These are phyloP conservation scores for Monosporozyma servazzii DNA, from an alignment of 805 yeast species.

Conservation along the genomic window DNA sequence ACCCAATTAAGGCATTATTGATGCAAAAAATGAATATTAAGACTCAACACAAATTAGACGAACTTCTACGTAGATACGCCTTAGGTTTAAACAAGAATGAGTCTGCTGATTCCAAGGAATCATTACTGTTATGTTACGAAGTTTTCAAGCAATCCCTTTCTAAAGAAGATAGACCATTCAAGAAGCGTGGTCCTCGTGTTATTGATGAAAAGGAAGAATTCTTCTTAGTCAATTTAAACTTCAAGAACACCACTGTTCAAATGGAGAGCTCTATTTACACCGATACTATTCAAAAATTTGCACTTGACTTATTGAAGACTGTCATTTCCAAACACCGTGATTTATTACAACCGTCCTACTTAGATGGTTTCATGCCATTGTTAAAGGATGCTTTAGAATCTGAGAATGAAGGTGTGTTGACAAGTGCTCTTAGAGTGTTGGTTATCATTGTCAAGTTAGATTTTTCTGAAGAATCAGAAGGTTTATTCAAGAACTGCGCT, in stretches of 20 bases:
- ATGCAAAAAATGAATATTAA: constrained; percentile 56
- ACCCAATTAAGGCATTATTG: constrained; percentile 59
- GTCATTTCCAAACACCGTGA: constrained; percentile 56
- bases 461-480: constrained; percentile 40
- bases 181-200: constrained; percentile 14
- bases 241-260: constrained; percentile 46
- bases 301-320: constrained; percentile 66
- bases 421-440: constrained; percentile 56
- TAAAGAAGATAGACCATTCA: constrained; percentile 10
- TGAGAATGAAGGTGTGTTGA: constrained; percentile 68
- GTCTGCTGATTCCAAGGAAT: constrained; percentile 47
- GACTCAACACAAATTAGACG: constrained; percentile 68
- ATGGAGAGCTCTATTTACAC: constrained; percentile 48
- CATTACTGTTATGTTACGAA: constrained; percentile 65
- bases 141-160: constrained; percentile 47
- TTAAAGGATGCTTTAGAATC: constrained; percentile 52
- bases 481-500: constrained; percentile 49
- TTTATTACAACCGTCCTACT: constrained; percentile 48
- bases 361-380: constrained; percentile 68
- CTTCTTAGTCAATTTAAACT: constrained; percentile 63
- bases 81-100: constrained; percentile 70
- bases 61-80: constrained; percentile 64
- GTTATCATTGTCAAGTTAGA: constrained; percentile 52
- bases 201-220: constrained; percentile 47
- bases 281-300: constrained; percentile 59